Conservation (phyloP, 352 stramenopile genomes). For the Thraustochytrium sp. region DNA sequence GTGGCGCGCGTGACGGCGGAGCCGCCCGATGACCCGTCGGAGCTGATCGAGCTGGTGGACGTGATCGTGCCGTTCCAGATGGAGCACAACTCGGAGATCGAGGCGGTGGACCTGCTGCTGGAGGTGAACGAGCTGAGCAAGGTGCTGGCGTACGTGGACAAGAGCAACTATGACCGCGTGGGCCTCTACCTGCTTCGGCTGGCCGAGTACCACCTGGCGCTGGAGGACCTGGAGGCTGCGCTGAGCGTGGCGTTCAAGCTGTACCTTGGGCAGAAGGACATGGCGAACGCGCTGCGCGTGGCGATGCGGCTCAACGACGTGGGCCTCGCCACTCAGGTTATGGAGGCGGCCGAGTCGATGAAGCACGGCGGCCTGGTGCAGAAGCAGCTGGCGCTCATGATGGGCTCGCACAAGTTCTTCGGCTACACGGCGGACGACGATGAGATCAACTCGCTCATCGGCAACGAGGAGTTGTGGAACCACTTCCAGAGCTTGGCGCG, state of each 20-base stretch:
- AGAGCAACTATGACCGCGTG: slow-evolving; percentile 96
- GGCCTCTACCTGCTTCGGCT: slow-evolving; percentile 97
- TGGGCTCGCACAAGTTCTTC: slow-evolving; percentile 88
- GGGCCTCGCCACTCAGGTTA: slow-evolving; percentile 56
- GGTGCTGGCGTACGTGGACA: slow-evolving; percentile 87
- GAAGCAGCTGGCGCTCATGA: slow-evolving; percentile 91
- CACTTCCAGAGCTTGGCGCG: slow-evolving; percentile 91
- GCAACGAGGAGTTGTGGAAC: slow-evolving; percentile 91
- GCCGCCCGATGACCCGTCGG: slow-evolving; percentile 56
- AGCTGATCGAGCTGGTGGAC: slow-evolving; percentile 76
- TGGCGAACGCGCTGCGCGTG: slow-evolving; percentile 91
- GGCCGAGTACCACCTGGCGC: slow-evolving; percentile 96
- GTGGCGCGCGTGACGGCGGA: slow-evolving; percentile 53
- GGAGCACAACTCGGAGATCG: slow-evolving; percentile 95
- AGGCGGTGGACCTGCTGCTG: slow-evolving; percentile 98
- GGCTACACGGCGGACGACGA: slow-evolving; percentile 79
- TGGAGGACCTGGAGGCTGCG: slow-evolving; percentile 85
- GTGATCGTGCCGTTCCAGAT: slow-evolving; percentile 99
- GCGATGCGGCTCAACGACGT: slow-evolving; percentile 82
- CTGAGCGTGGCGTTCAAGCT: slow-evolving; percentile 85
- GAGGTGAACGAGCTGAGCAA: slow-evolving; percentile 93
- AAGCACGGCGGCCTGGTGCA: slow-evolving; percentile 58
- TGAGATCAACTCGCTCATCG: slow-evolving; percentile 85
- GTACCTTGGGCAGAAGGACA: slow-evolving; percentile 86
- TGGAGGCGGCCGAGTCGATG: slow-evolving; percentile 48